Evolutionary conservation across 2,329 filamentous ascomycete genomes (phyloP).

Genomic region (Calonectria henricotiae): DNA sequence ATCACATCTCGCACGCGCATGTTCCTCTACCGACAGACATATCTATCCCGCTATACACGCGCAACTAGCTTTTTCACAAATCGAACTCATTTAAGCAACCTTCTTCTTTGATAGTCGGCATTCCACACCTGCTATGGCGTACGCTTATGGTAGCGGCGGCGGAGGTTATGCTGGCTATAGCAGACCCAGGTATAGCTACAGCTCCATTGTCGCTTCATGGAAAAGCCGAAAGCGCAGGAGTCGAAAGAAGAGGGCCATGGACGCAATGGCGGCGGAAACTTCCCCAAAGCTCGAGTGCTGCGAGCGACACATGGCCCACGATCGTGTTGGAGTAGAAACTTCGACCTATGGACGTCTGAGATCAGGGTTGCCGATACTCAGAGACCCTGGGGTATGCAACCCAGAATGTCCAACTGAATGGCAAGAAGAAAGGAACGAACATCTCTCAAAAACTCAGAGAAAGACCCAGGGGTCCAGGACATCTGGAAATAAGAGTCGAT

Average conservation of each 20-base stretch:
- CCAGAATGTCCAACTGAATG: not conserved
- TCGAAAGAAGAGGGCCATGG: not conserved
- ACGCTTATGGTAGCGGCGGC: conserved; percentile 15
- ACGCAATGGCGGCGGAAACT: not conserved
- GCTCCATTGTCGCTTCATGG: conserved; percentile 9
- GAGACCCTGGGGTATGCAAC: conserved; percentile 5
- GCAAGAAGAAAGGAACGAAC: not conserved
- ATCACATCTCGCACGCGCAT: not conserved
- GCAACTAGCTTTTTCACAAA: not conserved
- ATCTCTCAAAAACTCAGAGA: not conserved
- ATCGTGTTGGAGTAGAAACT: conserved; percentile 17
- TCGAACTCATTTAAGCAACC: not conserved
- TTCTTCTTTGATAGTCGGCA: not conserved
- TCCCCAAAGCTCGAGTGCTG: not conserved
- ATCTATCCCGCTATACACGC: conserved; percentile 1
- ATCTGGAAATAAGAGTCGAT: not conserved
- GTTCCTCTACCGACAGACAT: not conserved
- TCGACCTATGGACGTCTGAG: conserved; percentile 21
- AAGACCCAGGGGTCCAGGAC: not conserved
- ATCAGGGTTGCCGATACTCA: conserved; percentile 28
- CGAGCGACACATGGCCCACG: conserved; percentile 2
- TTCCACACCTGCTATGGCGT: conserved; percentile 12
- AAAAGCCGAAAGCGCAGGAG: not conserved
- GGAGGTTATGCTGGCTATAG: conserved; percentile 8
- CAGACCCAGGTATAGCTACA: conserved; percentile 24